Conservation (phyloP, 2,329 filamentous ascomycete genomes). For the Fusarium dimerum region DNA sequence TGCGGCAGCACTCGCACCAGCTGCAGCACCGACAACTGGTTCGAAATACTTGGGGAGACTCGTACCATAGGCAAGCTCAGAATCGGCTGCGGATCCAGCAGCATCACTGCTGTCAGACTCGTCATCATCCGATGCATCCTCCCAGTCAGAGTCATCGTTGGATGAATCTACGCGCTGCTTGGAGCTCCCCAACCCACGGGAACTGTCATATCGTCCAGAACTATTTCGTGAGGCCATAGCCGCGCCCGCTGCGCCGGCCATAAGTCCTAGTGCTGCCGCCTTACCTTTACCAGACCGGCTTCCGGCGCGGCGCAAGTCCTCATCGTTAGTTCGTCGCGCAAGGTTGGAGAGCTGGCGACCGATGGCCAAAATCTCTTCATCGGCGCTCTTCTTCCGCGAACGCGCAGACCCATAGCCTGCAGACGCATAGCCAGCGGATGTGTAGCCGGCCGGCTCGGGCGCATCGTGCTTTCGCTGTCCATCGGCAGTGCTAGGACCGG, state of each 20-base stretch:
- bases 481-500: constrained; percentile 12
- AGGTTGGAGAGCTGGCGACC: constrained; percentile 56
- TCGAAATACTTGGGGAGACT: constrained; percentile 26
- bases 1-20: constrained; percentile 42
- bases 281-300: constrained; percentile 26
- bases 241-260: constrained; percentile 41
- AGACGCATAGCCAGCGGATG: constrained; percentile 4
- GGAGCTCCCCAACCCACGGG: constrained; percentile 43
- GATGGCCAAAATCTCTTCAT: constrained; percentile 59
- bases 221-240: constrained; percentile 41
- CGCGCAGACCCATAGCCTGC: not conserved
- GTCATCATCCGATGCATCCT: constrained; percentile 54
- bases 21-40: constrained; percentile 34
- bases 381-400: constrained; percentile 43
- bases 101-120: constrained; percentile 39
- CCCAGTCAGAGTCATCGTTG: constrained; percentile 56
- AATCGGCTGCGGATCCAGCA: constrained; percentile 37
- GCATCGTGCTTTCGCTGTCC: constrained; percentile 20
- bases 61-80: constrained; percentile 40
- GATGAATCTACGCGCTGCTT: constrained; percentile 40
- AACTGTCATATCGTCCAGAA: constrained; percentile 37
- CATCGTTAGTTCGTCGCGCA: constrained; percentile 51
- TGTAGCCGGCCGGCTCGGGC: constrained; percentile 14
- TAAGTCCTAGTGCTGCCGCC: constrained; percentile 21
- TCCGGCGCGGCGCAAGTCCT: constrained; percentile 47